These are phyloP conservation scores for Zygotorulaspora chibaensis DNA, from an alignment of 805 yeast genomes.

Conservation along the genomic window DNA sequence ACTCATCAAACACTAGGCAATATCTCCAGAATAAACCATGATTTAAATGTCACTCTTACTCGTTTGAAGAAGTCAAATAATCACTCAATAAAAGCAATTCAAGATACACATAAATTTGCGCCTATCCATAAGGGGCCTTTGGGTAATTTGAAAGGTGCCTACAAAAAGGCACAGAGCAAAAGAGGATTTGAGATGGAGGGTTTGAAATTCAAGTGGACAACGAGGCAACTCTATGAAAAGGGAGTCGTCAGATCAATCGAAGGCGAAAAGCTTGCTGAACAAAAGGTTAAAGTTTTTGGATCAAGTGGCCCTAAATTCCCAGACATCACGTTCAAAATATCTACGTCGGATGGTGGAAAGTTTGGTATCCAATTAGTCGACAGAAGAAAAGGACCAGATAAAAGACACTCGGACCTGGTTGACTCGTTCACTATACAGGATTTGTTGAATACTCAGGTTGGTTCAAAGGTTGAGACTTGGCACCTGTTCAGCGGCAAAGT, in stretches of 20 bases:
- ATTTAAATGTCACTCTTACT: constrained; percentile 39
- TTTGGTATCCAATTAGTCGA: constrained; percentile 57
- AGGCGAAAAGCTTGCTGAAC: constrained; percentile 44
- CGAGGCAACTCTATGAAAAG: constrained; percentile 69
- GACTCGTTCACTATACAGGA: constrained; percentile 64
- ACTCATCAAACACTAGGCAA: constrained; percentile 43
- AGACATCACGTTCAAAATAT: constrained; percentile 66
- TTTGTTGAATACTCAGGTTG: constrained; percentile 68
- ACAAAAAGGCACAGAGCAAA: constrained; percentile 35
- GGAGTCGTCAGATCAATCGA: constrained; percentile 59
- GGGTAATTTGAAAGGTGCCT: constrained; percentile 41
- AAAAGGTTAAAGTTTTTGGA: constrained; percentile 37
- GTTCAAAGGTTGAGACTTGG: constrained; percentile 48
- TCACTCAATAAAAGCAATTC: constrained; percentile 47
- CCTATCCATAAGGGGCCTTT: constrained; percentile 30
- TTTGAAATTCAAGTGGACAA: constrained; percentile 69
- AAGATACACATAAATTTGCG: constrained; percentile 34
- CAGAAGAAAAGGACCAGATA: constrained; percentile 29
- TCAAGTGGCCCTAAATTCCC: constrained; percentile 50
- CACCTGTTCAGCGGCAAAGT: constrained; percentile 64
- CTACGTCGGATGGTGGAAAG: constrained; percentile 68
- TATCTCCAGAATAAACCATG: constrained; percentile 43
- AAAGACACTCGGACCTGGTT: constrained; percentile 28
- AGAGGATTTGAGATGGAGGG: constrained; percentile 29
- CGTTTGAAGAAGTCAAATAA: constrained; percentile 47